These are phyloP conservation scores for Fusarium sp. DNA, from an alignment of 2,329 filamentous ascomycete genomes.

Conservation along the genomic window DNA sequence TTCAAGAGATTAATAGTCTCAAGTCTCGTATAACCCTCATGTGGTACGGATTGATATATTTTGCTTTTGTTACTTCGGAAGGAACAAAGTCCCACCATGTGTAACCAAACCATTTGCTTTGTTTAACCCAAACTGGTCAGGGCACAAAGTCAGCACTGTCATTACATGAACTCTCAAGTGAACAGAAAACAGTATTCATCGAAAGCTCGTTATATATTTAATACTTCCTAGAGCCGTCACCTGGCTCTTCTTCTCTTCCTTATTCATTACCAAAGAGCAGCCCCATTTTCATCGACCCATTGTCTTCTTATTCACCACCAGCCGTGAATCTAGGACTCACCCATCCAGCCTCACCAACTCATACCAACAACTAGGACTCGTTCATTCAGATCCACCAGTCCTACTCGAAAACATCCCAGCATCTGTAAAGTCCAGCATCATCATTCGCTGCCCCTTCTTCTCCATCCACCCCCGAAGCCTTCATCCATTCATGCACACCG, in stretches of 20 bases:
- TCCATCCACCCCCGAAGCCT: background rate
- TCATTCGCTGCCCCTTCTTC: background rate
- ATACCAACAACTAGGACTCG: background rate
- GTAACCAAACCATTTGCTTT: background rate
- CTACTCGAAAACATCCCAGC: background rate
- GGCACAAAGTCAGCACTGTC: background rate
- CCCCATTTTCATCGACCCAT: background rate
- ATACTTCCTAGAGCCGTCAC: background rate
- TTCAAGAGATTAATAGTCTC: background rate
- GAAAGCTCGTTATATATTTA: background rate
- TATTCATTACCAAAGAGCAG: no score
- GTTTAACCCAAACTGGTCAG: background rate
- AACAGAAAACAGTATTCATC: background rate
- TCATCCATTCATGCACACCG: background rate
- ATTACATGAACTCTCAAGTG: background rate
- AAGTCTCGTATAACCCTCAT: background rate
- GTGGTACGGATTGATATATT: background rate
- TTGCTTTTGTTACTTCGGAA: background rate
- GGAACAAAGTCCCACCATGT: background rate
- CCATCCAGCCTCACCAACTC: background rate
- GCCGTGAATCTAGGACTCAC: background rate
- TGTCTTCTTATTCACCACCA: background rate
- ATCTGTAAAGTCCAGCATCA: background rate
- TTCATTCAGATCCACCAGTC: background rate
- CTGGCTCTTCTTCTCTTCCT: background rate